Percentiles rank a stretch among this genome's conserved stretches.
Conservation (phyloP, 768 basidiomycete genomes). For the Auricularia cornea region DNA sequence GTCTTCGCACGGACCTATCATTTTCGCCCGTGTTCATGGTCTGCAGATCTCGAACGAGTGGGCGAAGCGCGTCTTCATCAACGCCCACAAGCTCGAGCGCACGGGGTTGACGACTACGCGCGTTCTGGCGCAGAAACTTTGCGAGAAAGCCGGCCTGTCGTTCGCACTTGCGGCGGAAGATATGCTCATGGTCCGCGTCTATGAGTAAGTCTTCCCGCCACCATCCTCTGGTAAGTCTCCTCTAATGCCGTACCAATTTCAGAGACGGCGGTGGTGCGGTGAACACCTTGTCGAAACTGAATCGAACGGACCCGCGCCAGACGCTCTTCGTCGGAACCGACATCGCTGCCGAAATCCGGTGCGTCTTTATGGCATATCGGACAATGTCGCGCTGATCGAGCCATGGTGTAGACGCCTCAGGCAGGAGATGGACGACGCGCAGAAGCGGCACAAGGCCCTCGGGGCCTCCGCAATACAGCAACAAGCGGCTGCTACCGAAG, state of each 20-base stretch:
- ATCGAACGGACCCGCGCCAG: conserved; percentile 21
- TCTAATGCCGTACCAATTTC: not conserved
- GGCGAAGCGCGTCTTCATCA: conserved; percentile 76
- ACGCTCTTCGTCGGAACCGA: not conserved
- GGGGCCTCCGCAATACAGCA: not conserved
- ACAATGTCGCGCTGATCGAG: not conserved
- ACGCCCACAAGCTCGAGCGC: conserved; percentile 61
- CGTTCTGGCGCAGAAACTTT: conserved; percentile 48
- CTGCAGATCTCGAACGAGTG: conserved; percentile 24
- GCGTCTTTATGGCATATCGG: not conserved
- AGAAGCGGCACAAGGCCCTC: not conserved
- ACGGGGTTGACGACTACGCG: conserved; percentile 58
- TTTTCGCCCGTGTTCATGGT: too few species aligned
- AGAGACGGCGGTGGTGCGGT: conserved; percentile 67
- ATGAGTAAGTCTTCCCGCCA: not conserved
- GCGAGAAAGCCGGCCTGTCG: conserved; percentile 17
- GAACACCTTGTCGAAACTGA: conserved; percentile 26
- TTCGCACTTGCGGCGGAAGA: conserved; percentile 46
- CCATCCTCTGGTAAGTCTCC: not conserved
- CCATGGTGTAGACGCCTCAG: not conserved
- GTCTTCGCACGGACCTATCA: conserved; percentile 19
- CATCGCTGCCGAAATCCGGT: not conserved
- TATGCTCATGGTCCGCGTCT: conserved; percentile 53
- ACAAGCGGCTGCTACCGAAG: not conserved
- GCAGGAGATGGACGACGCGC: not conserved